Percentiles rank a stretch among this genome's conserved stretches.
Conservation (phyloP, 306 rosid species). For the Pyrus pyrifolia region DNA sequence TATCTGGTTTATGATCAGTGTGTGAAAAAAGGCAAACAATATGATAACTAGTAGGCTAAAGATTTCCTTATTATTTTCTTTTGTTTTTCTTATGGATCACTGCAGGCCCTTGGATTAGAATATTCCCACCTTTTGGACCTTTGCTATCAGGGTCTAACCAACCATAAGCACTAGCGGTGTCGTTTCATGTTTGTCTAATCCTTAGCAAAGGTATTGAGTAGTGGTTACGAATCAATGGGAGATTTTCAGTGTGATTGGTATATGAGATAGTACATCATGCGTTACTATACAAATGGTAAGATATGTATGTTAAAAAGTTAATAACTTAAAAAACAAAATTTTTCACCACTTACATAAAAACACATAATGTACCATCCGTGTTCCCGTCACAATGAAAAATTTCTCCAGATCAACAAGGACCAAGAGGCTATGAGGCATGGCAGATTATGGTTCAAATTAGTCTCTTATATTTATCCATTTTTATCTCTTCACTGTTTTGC, state of each 20-base stretch:
- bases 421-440: neutral
- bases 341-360: no score
- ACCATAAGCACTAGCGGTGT: neutral
- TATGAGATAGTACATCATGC: fast-evolving
- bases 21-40: neutral
- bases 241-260: no score
- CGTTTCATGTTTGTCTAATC: neutral
- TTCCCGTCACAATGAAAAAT: no score
- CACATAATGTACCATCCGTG: no score
- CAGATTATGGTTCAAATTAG: neutral
- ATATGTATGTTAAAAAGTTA: no score
- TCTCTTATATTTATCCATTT: no score
- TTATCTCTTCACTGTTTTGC: no score
- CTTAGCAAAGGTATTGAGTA: neutral
- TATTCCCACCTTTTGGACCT: neutral
- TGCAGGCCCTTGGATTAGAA: neutral
- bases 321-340: no score
- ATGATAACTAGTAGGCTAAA: neutral
- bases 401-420: neutral
- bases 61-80: neutral
- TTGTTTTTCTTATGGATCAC: neutral
- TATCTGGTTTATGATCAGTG: neutral
- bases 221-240: no score
- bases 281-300: no score
- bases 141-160: neutral